phyloP scores from a whole-genome alignment of 495 filamentous ascomycete species.

The Penicillium diatomitis region DNA sequence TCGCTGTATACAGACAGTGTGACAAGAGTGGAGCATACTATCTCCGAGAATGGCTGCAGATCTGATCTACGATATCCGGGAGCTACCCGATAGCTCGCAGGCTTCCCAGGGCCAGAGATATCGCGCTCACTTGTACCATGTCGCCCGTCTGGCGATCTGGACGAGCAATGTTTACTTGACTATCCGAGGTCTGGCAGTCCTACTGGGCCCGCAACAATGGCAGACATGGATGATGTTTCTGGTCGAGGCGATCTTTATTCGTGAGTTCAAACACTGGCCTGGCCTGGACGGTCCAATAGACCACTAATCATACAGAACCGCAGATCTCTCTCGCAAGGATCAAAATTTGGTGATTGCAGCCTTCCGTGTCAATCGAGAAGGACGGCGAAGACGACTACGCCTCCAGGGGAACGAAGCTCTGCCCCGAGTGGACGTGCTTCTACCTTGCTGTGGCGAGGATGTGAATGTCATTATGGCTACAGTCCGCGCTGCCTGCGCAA shows the following conservation, averaged over 20 bases:
- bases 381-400: slow-evolving; percentile 16
- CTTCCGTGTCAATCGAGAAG: slow-evolving; percentile 1
- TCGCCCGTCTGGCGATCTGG: slow-evolving; percentile 18
- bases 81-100: slow-evolving; percentile 15
- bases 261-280: slow-evolving; percentile 5
- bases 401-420: slow-evolving; percentile 13
- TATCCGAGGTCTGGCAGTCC: slow-evolving; percentile 9
- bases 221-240: slow-evolving; percentile 23
- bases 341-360: slow-evolving; percentile 17
- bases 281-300: not conserved
- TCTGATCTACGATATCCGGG: slow-evolving; percentile 12
- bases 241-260: slow-evolving; percentile 19
- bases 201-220: slow-evolving; percentile 15
- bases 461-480: slow-evolving; percentile 45
- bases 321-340: slow-evolving; percentile 21
- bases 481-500: slow-evolving; percentile 33
- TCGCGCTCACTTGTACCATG: slow-evolving; percentile 13
- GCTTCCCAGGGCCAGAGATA: slow-evolving; percentile 9
- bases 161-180: slow-evolving; percentile 15
- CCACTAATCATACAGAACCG: not conserved
- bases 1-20: too few species aligned
- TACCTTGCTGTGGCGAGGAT: slow-evolving; percentile 42
- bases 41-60: not conserved
- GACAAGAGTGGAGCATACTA: not conserved
- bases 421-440: slow-evolving; percentile 38